Conservation (phyloP, 1,284 basidiomycete genomes). For the Boletus holoroseus region DNA sequence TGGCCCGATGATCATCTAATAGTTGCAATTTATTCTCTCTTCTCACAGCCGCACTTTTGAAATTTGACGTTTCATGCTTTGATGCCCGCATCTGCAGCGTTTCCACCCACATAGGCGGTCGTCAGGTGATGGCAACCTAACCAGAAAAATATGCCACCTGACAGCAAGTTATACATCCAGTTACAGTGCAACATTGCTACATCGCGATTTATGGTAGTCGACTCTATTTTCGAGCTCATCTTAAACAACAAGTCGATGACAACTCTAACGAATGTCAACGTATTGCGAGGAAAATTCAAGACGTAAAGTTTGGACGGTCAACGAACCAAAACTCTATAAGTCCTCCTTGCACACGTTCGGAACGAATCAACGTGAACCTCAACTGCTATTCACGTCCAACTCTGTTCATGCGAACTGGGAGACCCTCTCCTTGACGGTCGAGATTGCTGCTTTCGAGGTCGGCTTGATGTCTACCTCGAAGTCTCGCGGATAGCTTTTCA, state of each 20-base stretch:
- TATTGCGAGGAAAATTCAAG: no score
- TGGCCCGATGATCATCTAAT: no score
- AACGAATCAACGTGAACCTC: not conserved
- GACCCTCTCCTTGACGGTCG: constrained; percentile 2
- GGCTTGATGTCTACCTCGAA: constrained; percentile 13
- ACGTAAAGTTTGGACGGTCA: no score
- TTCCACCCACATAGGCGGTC: not conserved
- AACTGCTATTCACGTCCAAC: no score
- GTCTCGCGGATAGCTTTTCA: constrained; percentile 4
- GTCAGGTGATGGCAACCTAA: not conserved
- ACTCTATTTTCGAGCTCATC: not conserved
- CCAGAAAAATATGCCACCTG: not conserved
- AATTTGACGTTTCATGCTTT: no score
- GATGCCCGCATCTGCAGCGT: not conserved
- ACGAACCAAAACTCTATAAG: not conserved
- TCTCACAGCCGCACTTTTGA: no score
- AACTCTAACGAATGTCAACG: no score
- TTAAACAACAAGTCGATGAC: no score
- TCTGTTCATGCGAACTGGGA: constrained; percentile 2
- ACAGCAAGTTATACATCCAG: not conserved
- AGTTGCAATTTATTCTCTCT: no score
- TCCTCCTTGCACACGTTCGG: not conserved
- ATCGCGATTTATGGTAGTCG: not conserved
- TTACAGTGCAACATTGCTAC: not conserved
- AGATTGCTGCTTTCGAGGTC: constrained; percentile 5